Conservation (phyloP, 2,329 filamentous ascomycete species). For the Colletotrichum horii region DNA sequence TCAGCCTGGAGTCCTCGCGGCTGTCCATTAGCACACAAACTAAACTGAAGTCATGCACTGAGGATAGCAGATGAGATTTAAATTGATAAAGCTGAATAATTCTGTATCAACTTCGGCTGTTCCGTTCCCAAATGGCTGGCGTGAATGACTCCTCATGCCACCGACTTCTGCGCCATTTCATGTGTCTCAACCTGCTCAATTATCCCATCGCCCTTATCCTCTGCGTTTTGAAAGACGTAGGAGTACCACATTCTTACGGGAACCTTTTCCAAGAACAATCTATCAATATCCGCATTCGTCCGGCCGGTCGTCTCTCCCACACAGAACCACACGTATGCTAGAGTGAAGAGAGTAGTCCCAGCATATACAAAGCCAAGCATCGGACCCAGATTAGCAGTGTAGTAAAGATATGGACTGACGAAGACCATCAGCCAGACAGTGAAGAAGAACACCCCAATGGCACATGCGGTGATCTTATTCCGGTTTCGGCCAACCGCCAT, state of each 20-base stretch:
- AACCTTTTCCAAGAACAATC: slow-evolving; percentile 26
- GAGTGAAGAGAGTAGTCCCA: slow-evolving; percentile 34
- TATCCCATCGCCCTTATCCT: not conserved
- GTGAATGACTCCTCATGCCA: not conserved
- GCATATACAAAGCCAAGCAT: slow-evolving; percentile 44
- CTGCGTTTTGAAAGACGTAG: not conserved
- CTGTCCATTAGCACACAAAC: not conserved
- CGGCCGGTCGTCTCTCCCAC: slow-evolving; percentile 34
- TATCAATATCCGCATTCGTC: slow-evolving; percentile 33
- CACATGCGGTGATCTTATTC: slow-evolving; percentile 45
- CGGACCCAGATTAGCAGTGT: slow-evolving; percentile 43
- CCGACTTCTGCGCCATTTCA: not conserved
- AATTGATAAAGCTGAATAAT: not conserved
- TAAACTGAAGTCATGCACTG: not conserved
- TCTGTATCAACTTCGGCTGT: not conserved
- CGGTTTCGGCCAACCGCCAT: slow-evolving; percentile 53
- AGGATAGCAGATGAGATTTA: not conserved
- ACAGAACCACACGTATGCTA: slow-evolving; percentile 41
- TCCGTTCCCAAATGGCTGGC: not conserved
- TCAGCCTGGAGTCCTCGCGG: not conserved
- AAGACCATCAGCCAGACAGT: slow-evolving; percentile 46
- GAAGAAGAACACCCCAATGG: slow-evolving; percentile 48
- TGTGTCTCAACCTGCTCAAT: not conserved
- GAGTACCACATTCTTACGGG: slow-evolving; percentile 28
- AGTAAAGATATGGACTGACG: slow-evolving; percentile 45